A percentile compares a stretch with the other conserved stretches of the same genome.
Conservation (phyloP, 768 basidiomycete species). For the Solioccasus polychromus region DNA sequence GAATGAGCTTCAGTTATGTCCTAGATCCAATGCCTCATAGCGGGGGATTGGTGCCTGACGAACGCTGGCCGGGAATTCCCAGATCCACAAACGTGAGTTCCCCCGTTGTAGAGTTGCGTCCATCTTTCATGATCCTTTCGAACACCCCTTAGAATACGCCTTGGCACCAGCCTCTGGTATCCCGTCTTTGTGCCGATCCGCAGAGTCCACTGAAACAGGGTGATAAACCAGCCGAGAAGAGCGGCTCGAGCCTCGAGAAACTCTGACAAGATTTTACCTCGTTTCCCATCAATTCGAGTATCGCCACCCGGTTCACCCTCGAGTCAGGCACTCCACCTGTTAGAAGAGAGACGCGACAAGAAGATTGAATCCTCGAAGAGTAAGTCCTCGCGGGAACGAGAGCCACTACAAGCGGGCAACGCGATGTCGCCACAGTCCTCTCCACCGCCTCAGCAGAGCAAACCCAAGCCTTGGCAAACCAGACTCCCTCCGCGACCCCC, state of each 20-base stretch:
- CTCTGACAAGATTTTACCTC: slow-evolving; percentile 12
- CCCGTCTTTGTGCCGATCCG: slow-evolving; percentile 1
- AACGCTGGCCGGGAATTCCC: slow-evolving; percentile 14
- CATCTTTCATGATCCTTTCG: background rate
- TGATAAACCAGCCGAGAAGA: background rate
- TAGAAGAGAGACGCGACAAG: background rate
- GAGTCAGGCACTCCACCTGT: background rate
- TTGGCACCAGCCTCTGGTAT: slow-evolving; percentile 11
- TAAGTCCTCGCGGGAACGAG: background rate
- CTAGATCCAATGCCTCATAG: slow-evolving; percentile 5
- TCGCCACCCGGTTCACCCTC: slow-evolving; percentile 17
- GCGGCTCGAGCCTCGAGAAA: slow-evolving; percentile 10
- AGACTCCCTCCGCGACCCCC: slow-evolving; percentile 29
- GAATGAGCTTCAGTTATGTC: slow-evolving; percentile 9
- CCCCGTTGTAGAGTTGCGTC: background rate
- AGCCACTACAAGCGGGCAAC: background rate
- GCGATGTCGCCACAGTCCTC: background rate
- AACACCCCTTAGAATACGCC: background rate
- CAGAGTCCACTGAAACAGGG: background rate
- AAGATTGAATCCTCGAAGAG: background rate
- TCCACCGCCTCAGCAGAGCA: slow-evolving; percentile 1
- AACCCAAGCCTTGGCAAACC: slow-evolving; percentile 21
- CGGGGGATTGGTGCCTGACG: background rate
- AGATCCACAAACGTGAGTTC: slow-evolving; percentile 15
- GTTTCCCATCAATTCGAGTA: slow-evolving; percentile 18